Evolutionary conservation across 2,329 filamentous ascomycete genomes (phyloP).

Genomic region (Exophiala xenobiotica): DNA sequence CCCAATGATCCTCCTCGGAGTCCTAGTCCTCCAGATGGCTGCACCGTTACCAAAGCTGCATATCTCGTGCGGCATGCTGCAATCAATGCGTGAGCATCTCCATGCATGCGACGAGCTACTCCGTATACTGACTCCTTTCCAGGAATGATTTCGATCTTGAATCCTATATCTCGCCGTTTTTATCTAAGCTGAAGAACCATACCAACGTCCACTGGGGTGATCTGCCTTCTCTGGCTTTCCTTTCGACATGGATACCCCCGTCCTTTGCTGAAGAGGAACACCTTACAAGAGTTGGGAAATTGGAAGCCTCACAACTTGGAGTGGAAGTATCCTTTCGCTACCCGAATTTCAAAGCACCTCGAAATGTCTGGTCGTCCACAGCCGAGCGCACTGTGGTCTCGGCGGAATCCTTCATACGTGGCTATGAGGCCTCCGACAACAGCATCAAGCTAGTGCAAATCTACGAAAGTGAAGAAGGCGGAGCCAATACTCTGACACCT

Average conservation of each 20-base stretch:
- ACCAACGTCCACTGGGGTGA: conserved; percentile 57
- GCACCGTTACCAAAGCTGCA: conserved; percentile 52
- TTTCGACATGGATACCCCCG: conserved; percentile 57
- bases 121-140: not conserved
- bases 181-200: conserved; percentile 59
- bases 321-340: conserved; percentile 61
- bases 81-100: conserved; percentile 48
- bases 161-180: conserved; percentile 56
- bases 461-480: conserved; percentile 56
- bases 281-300: conserved; percentile 60
- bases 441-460: conserved; percentile 57
- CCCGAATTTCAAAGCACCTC: conserved; percentile 52
- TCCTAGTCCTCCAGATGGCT: conserved; percentile 50
- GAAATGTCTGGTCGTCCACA: conserved; percentile 61
- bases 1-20: conserved; percentile 50
- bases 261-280: conserved; percentile 59
- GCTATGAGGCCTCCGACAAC: conserved; percentile 54
- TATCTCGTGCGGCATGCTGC: conserved; percentile 61
- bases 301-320: conserved; percentile 61
- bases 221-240: conserved; percentile 57
- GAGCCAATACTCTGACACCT: conserved; percentile 62
- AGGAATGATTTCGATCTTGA: conserved; percentile 59
- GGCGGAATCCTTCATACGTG: conserved; percentile 58
- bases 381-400: conserved; percentile 62
- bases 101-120: not conserved